phyloP scores from a whole-genome alignment of 2,329 filamentous ascomycete species.

The Aspergillus fischeri region DNA sequence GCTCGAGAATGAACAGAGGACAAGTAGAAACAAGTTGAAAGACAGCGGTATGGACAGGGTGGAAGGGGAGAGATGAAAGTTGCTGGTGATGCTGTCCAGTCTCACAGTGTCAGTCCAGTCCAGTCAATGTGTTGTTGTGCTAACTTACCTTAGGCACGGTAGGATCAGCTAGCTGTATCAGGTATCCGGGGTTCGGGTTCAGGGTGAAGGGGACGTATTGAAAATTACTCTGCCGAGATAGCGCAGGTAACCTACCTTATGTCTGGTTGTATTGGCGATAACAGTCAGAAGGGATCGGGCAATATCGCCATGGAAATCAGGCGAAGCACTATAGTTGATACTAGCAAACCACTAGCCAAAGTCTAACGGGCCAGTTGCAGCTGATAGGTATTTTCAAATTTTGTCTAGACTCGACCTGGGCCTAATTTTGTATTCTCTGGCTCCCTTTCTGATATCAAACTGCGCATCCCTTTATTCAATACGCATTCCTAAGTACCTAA shows the following conservation, averaged over 20 bases:
- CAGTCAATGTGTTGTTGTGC: background rate
- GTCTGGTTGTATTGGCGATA: too few species aligned
- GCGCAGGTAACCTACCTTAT: too few species aligned
- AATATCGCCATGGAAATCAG: background rate
- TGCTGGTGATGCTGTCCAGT: background rate
- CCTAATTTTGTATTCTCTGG: background rate
- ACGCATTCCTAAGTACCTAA: background rate
- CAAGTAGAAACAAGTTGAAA: background rate
- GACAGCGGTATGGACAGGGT: background rate
- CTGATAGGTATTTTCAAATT: conserved; percentile 2
- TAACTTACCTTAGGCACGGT: background rate
- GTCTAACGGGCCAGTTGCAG: conserved; percentile 1
- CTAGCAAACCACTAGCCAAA: conserved; percentile 7
- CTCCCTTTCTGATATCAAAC: background rate
- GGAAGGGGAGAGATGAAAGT: background rate
- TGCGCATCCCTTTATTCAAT: background rate
- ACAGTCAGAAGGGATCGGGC: too few species aligned
- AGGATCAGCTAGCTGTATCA: background rate
- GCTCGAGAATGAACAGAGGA: background rate
- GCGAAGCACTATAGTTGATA: conserved; percentile 2
- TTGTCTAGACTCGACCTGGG: background rate
- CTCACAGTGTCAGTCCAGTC: background rate
- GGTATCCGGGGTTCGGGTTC: background rate
- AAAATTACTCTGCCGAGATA: background rate
- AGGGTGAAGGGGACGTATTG: background rate